A percentile compares a stretch with the other conserved stretches of the same genome.
phyloP scores from a whole-genome alignment of 495 filamentous ascomycete genomes.

The Terfezia claveryi region DNA sequence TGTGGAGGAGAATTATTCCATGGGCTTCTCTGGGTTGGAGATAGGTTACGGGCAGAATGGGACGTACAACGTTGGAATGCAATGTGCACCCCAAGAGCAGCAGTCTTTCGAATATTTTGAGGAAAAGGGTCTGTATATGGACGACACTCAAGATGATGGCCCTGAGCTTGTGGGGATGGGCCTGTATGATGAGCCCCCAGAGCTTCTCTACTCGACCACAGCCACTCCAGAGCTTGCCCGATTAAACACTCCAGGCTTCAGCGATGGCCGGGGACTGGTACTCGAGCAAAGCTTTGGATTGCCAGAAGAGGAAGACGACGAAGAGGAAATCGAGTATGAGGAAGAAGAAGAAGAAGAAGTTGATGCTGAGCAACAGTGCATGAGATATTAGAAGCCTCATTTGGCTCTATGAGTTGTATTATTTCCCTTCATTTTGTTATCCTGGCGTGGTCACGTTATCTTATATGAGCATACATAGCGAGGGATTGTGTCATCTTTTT shows the following conservation, averaged over 20 bases:
- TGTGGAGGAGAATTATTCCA: neutral
- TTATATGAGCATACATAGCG: too few species aligned
- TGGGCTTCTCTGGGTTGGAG: neutral
- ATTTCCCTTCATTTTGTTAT: neutral
- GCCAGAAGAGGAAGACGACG: slow-evolving; percentile 15
- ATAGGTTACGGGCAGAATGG: neutral
- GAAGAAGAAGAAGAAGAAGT: slow-evolving; percentile 8
- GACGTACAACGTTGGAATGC: neutral
- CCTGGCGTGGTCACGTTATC: too few species aligned
- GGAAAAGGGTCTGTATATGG: neutral
- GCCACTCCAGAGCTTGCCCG: slow-evolving; percentile 9
- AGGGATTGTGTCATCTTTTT: too few species aligned
- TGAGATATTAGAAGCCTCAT: slow-evolving; percentile 3
- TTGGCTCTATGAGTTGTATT: neutral
- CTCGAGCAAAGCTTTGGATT: slow-evolving; percentile 17
- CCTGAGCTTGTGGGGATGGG: slow-evolving; percentile 16
- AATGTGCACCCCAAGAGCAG: neutral
- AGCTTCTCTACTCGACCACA: slow-evolving; percentile 11
- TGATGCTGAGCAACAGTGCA: slow-evolving; percentile 12
- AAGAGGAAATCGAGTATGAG: slow-evolving; percentile 11
- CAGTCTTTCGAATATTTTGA: neutral
- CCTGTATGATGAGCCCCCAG: slow-evolving; percentile 15
- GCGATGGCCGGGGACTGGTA: slow-evolving; percentile 12
- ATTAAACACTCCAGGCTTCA: slow-evolving; percentile 8
- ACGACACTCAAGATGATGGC: neutral